Percentiles rank a stretch among this genome's conserved stretches.
Evolutionary conservation across 805 yeast species (phyloP).

Genomic region (Metschnikowia lachancei): DNA sequence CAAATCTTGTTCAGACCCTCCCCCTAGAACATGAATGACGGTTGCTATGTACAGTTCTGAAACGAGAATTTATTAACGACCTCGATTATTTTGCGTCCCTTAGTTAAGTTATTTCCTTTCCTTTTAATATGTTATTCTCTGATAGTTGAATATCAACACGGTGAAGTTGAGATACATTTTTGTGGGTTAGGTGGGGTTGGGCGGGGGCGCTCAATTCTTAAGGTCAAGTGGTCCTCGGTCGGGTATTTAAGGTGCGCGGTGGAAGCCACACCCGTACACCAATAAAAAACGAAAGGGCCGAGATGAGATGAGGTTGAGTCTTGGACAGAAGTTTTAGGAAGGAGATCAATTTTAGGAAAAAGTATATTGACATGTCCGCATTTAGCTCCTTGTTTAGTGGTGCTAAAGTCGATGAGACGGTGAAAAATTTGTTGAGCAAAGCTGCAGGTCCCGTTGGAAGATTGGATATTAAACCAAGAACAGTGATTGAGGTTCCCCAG

Average conservation of each 20-base stretch:
- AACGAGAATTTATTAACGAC: no score
- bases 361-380: conserved; percentile 29
- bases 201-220: not conserved
- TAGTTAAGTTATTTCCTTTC: no score
- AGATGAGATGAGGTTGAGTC: conserved; percentile 7
- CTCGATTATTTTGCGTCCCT: no score
- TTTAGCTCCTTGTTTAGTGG: conserved; percentile 36
- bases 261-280: conserved; percentile 15
- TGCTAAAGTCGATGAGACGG: conserved; percentile 27
- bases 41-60: no score
- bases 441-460: conserved; percentile 48
- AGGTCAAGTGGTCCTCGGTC: not conserved
- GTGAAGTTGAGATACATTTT: no score
- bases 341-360: not conserved
- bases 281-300: conserved; percentile 1
- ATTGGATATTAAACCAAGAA: conserved; percentile 29
- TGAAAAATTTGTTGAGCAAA: conserved; percentile 31
- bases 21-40: no score
- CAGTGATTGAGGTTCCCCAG: conserved; percentile 27
- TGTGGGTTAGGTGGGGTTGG: not conserved
- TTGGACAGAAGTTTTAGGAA: not conserved
- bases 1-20: no score
- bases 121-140: no score
- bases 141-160: no score
- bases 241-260: not conserved